These are phyloP conservation scores for Neckera pumila DNA, from an alignment of 225 moss, liverwort and hornwort genomes.

Conservation along the genomic window DNA sequence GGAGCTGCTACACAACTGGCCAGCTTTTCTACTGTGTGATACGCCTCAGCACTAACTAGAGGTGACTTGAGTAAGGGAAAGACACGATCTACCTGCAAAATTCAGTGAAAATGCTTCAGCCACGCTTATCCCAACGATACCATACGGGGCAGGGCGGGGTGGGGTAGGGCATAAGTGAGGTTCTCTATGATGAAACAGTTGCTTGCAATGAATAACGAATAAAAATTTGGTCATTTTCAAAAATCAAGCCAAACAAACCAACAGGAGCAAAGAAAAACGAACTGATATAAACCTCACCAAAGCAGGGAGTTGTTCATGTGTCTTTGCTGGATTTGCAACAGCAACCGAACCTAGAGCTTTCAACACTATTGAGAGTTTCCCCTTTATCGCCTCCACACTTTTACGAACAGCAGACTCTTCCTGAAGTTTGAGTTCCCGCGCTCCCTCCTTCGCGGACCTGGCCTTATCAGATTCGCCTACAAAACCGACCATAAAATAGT, in stretches of 20 bases:
- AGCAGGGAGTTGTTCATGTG: constrained; percentile 81
- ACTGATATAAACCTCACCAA: constrained; percentile 35
- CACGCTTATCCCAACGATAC: background rate
- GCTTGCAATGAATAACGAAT: background rate
- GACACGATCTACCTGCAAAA: constrained; percentile 72
- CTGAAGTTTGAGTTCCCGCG: constrained; percentile 65
- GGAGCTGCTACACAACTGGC: constrained; percentile 80
- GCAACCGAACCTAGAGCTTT: constrained; percentile 70
- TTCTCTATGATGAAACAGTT: background rate
- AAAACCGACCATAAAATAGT: background rate
- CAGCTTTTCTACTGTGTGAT: constrained; percentile 62
- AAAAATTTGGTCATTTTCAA: background rate
- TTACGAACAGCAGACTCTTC: constrained; percentile 68
- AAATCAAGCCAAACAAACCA: background rate
- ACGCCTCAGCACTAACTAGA: constrained; percentile 66
- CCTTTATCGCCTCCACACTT: constrained; percentile 53
- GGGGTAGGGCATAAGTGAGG: background rate
- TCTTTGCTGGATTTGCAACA: constrained; percentile 69
- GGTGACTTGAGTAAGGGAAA: constrained; percentile 81
- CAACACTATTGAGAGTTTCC: constrained; percentile 58
- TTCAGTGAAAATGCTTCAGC: background rate
- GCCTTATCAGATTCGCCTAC: constrained; percentile 67
- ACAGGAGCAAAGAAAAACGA: background rate
- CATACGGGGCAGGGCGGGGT: background rate
- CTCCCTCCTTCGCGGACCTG: constrained; percentile 82